Evolutionary conservation across 1,284 basidiomycete species (phyloP), one percentile per base, ranked within the genome.

Genomic region (Irpex rosettiformis): DNA sequence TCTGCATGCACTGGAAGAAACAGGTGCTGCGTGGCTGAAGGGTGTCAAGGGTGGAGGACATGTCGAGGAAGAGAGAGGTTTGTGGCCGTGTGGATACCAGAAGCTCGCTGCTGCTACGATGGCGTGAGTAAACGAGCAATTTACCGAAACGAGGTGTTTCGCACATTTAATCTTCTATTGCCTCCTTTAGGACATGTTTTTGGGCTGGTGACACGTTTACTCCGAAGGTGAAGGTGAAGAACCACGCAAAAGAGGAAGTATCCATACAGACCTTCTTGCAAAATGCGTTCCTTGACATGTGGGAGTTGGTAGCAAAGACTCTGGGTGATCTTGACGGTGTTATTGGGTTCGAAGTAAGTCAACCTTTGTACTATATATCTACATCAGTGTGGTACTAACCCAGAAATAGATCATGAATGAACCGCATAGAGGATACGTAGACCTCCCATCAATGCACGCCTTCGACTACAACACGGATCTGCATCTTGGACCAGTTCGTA

Each of bases 381-480:
- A 13, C 30, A 13, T 33, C 37, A 55, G 5, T n/a, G 4, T 13
- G 3, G 28, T 16, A 7, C 42, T 42, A 22, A 55, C 52, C n/a
- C 4, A 13, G 16, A 42, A 29, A 6, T 61, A 94, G 91, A 83
- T 93, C 70, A 90, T 98, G 83, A 99, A 99, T 67, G 96, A 99
- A 73, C 96, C 96, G 0, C 96, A 99, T 74, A 81, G 89, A 67
- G 97, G 96, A 24, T 97, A 95, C 69, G 86, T 97, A 61, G 85
- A 90, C 58, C 76, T 96, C 2, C 79, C 85, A 43, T 93, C 93
- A 2, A 81, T 98, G 55, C 87, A 98, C 66, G 77, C 78, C 29
- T 98, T 93, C 75, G 88, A 98, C 72, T 95, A 97, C 73, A 94
- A 93, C 63, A 97, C 95, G 8, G 95, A 98, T 69, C 82, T 99